Conservation (phyloP, 495 filamentous ascomycete species). For the Jackrogersella minutella region DNA sequence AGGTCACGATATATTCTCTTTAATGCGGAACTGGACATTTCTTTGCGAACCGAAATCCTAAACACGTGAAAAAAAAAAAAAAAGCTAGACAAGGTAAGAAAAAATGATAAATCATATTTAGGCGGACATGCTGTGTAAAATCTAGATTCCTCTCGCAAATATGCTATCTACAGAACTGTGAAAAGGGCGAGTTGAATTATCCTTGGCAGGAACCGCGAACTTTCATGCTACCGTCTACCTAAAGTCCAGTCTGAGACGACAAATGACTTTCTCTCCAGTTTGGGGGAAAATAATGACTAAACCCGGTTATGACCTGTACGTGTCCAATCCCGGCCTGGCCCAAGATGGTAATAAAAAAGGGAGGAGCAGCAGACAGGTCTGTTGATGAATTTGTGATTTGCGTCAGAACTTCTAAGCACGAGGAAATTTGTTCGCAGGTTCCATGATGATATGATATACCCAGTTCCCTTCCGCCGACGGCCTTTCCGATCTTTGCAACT, state of each 20-base stretch:
- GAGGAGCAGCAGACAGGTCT: constrained; percentile 7
- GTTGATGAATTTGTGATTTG: not conserved
- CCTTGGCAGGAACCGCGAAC: constrained; percentile 9
- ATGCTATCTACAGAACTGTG: constrained; percentile 46
- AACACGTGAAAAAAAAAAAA: not conserved
- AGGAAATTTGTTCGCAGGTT: not conserved
- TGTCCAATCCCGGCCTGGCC: constrained; percentile 21
- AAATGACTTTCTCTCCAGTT: constrained; percentile 9
- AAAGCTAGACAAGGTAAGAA: constrained; percentile 1
- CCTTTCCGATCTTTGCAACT: constrained; percentile 16
- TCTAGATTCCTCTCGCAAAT: constrained; percentile 38
- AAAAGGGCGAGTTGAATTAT: constrained; percentile 33
- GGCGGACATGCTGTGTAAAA: constrained; percentile 20
- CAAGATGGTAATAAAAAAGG: constrained; percentile 2
- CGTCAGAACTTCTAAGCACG: constrained; percentile 3
- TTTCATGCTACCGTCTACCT: constrained; percentile 29
- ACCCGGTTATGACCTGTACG: constrained; percentile 8
- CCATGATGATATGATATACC: not conserved
- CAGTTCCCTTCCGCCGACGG: not conserved
- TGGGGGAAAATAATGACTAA: constrained; percentile 17
- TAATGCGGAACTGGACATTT: not conserved
- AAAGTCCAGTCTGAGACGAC: constrained; percentile 4
- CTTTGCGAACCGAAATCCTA: not conserved
- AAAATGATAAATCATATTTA: not conserved
- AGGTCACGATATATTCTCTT: not conserved